phyloP scores from a whole-genome alignment of 768 basidiomycete genomes.

The Macrolepiota albuminosa region DNA sequence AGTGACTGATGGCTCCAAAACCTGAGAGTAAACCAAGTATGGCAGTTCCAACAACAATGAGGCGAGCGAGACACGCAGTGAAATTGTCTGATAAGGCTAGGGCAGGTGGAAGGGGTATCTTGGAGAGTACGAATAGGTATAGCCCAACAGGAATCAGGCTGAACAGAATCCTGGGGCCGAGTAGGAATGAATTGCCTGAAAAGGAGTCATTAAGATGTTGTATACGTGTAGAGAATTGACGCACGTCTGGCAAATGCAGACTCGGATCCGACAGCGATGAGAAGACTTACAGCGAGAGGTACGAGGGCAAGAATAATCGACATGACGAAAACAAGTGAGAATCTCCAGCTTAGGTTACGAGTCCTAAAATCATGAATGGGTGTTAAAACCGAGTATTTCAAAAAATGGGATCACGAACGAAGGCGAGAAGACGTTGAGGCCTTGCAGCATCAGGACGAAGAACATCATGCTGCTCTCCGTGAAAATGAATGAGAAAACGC shows the following conservation, averaged over 20 bases:
- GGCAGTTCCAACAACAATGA: conserved; percentile 72
- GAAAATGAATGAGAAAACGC: conserved; percentile 65
- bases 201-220: background rate
- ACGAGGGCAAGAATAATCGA: conserved; percentile 58
- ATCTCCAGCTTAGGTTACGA: conserved; percentile 62
- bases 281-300: conserved; percentile 58
- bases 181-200: conserved; percentile 15
- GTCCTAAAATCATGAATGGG: conserved; percentile 33
- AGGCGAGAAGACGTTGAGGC: conserved; percentile 45
- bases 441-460: conserved; percentile 69
- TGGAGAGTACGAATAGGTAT: conserved; percentile 58
- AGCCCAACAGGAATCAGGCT: conserved; percentile 46
- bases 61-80: conserved; percentile 50
- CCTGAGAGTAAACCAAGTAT: conserved; percentile 80
- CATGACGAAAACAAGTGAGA: conserved; percentile 61
- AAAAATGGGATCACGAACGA: conserved; percentile 28
- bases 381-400: background rate
- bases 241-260: conserved; percentile 18
- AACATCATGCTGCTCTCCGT: conserved; percentile 74
- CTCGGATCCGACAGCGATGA: conserved; percentile 42
- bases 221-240: background rate
- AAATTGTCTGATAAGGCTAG: conserved; percentile 34
- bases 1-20: conserved; percentile 67
- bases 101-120: conserved; percentile 62
- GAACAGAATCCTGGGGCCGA: conserved; percentile 32